Evolutionary conservation across 192 early-diverging fungal species (phyloP).

Genomic region (Piromyces finnis): DNA sequence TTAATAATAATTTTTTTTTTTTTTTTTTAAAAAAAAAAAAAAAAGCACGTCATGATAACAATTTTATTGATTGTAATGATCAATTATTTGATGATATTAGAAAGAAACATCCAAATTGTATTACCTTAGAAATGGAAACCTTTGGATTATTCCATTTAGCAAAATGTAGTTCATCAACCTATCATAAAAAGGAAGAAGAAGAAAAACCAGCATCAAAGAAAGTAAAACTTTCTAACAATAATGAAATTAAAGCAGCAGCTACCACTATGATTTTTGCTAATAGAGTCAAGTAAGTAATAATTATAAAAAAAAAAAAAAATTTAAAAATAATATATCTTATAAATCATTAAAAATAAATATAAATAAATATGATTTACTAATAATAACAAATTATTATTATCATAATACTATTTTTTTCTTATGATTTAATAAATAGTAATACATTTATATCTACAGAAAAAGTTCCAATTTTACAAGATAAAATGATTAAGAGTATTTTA

Average conservation of each 20-base stretch:
- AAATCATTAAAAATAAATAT: no score
- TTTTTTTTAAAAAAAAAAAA: no score
- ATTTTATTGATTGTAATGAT: slow-evolving; percentile 64
- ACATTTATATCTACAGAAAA: neutral
- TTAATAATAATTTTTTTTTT: neutral
- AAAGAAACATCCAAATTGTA: slow-evolving; percentile 21
- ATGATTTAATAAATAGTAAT: neutral
- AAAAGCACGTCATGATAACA: slow-evolving; percentile 7
- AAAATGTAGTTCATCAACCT: slow-evolving; percentile 12
- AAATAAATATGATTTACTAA: no score
- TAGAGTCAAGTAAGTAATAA: slow-evolving; percentile 9
- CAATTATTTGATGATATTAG: slow-evolving; percentile 28
- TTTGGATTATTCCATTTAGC: slow-evolving; percentile 72
- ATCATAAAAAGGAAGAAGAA: slow-evolving; percentile 7
- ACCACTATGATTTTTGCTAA: slow-evolving; percentile 73
- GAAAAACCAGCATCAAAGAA: neutral
- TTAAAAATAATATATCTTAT: no score
- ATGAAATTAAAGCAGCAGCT: slow-evolving; percentile 48
- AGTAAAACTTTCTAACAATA: neutral
- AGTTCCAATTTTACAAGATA: neutral
- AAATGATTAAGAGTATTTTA: neutral
- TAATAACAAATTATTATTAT: no score
- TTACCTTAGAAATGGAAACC: slow-evolving; percentile 73
- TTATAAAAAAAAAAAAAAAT: neutral
- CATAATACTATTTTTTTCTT: no score